Conservation (phyloP, 2,329 filamentous ascomycete genomes). For the Microsporum audouinii region DNA sequence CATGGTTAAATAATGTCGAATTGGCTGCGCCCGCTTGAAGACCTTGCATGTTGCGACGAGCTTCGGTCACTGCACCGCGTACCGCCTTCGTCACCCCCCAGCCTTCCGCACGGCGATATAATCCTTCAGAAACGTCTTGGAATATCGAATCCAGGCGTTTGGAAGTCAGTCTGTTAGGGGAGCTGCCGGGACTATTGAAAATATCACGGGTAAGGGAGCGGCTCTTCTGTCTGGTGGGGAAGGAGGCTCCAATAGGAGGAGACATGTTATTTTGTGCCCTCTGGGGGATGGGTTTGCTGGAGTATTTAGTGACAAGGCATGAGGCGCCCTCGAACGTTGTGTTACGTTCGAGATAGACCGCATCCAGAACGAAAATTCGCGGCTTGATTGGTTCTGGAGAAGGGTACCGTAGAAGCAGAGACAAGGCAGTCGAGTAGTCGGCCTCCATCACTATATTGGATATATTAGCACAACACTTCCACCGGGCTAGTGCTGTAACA, state of each 20-base stretch:
- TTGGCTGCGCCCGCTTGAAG: conserved; percentile 31
- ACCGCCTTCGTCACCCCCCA: conserved; percentile 41
- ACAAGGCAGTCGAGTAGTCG: conserved; percentile 77
- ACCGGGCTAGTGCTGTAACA: not conserved
- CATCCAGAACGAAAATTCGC: conserved; percentile 75
- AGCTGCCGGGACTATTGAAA: conserved; percentile 21
- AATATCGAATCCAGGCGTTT: conserved; percentile 37
- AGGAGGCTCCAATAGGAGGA: not conserved
- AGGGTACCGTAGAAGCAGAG: conserved; percentile 74
- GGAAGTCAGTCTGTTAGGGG: conserved; percentile 28
- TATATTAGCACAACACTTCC: conserved; percentile 14
- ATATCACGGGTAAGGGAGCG: conserved; percentile 5
- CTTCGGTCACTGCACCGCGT: conserved; percentile 38
- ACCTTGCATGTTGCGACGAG: conserved; percentile 36
- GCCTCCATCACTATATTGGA: conserved; percentile 57
- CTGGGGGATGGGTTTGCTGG: conserved; percentile 22
- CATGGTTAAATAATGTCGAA: conserved; percentile 18
- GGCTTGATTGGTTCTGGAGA: conserved; percentile 54
- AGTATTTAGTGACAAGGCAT: conserved; percentile 38
- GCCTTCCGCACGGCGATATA: conserved; percentile 38
- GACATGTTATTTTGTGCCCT: not conserved
- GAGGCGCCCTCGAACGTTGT: conserved; percentile 33
- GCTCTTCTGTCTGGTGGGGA: conserved; percentile 8
- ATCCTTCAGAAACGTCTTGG: conserved; percentile 38
- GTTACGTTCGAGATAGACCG: conserved; percentile 44